phyloP scores from a whole-genome alignment of 805 yeast species.

The Schwanniomyces yamadae region DNA sequence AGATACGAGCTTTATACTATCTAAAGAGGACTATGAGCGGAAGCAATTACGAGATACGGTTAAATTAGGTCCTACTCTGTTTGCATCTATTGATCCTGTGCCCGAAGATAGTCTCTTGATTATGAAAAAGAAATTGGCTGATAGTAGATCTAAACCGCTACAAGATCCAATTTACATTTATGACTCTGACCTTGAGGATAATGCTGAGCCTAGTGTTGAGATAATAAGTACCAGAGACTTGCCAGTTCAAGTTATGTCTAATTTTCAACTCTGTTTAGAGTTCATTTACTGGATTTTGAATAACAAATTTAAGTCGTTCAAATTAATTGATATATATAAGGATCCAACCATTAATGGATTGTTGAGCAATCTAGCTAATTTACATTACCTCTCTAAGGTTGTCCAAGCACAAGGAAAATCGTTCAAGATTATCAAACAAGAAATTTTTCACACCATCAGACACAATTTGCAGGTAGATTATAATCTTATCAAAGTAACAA shows the following conservation, averaged over 20 bases:
- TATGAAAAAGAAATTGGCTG: neutral
- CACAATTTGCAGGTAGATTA: slow-evolving; percentile 22
- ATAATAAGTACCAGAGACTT: slow-evolving; percentile 11
- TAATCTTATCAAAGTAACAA: slow-evolving; percentile 24
- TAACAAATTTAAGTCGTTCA: slow-evolving; percentile 13
- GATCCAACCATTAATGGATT: slow-evolving; percentile 14
- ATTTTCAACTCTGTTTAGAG: slow-evolving; percentile 23
- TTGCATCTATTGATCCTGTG: too few species aligned
- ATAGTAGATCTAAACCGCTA: neutral
- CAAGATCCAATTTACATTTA: neutral
- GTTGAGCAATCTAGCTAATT: slow-evolving; percentile 14
- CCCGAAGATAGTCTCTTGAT: neutral
- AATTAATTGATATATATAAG: slow-evolving; percentile 21
- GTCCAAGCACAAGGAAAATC: slow-evolving; percentile 2
- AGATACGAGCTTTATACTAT: neutral
- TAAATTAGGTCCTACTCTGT: too few species aligned
- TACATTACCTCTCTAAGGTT: slow-evolving; percentile 7
- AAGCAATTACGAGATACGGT: too few species aligned
- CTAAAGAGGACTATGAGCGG: neutral
- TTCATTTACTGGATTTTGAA: slow-evolving; percentile 21
- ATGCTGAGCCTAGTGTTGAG: slow-evolving; percentile 8
- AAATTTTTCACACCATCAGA: slow-evolving; percentile 26
- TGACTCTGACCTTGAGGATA: slow-evolving; percentile 6
- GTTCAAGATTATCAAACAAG: slow-evolving; percentile 7
- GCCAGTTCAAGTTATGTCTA: slow-evolving; percentile 19